These are phyloP conservation scores for Podila minutissima DNA, from an alignment of 192 early-diverging fungal genomes.

Conservation along the genomic window DNA sequence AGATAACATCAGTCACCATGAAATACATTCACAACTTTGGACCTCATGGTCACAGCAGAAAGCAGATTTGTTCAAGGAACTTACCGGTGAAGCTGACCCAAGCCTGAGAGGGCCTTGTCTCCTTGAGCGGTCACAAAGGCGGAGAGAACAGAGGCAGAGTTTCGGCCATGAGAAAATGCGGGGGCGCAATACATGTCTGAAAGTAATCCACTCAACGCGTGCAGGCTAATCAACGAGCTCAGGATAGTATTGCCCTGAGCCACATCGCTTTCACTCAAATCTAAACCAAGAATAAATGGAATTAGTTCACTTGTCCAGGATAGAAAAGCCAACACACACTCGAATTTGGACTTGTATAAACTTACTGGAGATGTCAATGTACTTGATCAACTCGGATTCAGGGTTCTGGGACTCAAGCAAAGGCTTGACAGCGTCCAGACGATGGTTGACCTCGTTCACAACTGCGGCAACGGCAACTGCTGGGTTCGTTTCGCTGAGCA, in stretches of 20 bases:
- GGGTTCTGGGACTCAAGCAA: slow-evolving; percentile 57
- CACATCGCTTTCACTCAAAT: slow-evolving; percentile 49
- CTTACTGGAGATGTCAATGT: slow-evolving; percentile 71
- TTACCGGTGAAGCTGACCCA: slow-evolving; percentile 74
- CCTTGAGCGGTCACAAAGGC: slow-evolving; percentile 67
- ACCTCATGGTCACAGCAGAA: background rate
- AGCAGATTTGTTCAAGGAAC: background rate
- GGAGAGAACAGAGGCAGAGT: slow-evolving; percentile 65
- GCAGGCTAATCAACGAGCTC: slow-evolving; percentile 66
- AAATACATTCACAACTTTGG: background rate
- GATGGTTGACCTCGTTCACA: slow-evolving; percentile 58
- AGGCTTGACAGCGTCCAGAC: slow-evolving; percentile 53
- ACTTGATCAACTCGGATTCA: slow-evolving; percentile 57
- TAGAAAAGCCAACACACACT: no score
- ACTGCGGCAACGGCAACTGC: slow-evolving; percentile 63
- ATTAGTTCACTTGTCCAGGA: no score
- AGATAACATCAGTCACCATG: background rate
- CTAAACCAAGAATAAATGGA: slow-evolving; percentile 20
- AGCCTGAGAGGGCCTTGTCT: slow-evolving; percentile 56
- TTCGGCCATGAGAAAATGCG: slow-evolving; percentile 70
- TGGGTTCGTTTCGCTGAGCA: slow-evolving; percentile 74
- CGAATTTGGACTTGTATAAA: background rate
- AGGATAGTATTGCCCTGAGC: slow-evolving; percentile 61
- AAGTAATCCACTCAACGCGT: slow-evolving; percentile 69
- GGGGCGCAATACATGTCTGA: slow-evolving; percentile 78